These are phyloP conservation scores for Diutina sp. DNA, from an alignment of 1,139 yeast species.

Conservation along the genomic window DNA sequence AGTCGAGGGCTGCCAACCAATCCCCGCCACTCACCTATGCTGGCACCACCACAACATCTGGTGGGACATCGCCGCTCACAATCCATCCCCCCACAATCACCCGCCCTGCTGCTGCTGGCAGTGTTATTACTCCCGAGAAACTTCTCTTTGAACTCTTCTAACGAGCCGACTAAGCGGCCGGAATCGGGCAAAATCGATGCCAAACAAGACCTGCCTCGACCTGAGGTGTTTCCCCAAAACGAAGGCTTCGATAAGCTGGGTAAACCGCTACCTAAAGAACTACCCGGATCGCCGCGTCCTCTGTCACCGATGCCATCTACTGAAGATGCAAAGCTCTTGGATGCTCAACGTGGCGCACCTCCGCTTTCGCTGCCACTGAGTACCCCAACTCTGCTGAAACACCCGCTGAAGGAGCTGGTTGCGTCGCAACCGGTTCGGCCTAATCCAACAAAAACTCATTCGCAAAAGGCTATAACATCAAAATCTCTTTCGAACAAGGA, in stretches of 20 bases:
- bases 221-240: not conserved
- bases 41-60: not conserved
- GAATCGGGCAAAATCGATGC: not conserved
- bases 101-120: constrained; percentile 10
- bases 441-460: not conserved
- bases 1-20: constrained; percentile 4
- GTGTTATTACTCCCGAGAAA: constrained; percentile 33
- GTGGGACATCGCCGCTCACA: not conserved
- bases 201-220: not conserved
- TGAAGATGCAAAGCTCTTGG: not conserved
- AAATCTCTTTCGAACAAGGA: constrained; percentile 9
- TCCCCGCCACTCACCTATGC: constrained; percentile 4
- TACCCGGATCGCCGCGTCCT: not conserved
- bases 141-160: constrained; percentile 15
- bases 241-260: not conserved
- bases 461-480: not conserved
- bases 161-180: not conserved
- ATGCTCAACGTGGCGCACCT: not conserved
- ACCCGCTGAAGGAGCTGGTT: not conserved
- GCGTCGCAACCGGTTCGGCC: not conserved
- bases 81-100: not conserved
- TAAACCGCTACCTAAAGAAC: not conserved
- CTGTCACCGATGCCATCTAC: not conserved
- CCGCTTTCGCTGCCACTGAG: not conserved
- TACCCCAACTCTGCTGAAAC: not conserved